A percentile compares a stretch with the other conserved stretches of the same genome.
These are phyloP conservation scores for Aureobasidium sp. DNA, from an alignment of 2,329 filamentous ascomycete genomes.

Conservation along the genomic window DNA sequence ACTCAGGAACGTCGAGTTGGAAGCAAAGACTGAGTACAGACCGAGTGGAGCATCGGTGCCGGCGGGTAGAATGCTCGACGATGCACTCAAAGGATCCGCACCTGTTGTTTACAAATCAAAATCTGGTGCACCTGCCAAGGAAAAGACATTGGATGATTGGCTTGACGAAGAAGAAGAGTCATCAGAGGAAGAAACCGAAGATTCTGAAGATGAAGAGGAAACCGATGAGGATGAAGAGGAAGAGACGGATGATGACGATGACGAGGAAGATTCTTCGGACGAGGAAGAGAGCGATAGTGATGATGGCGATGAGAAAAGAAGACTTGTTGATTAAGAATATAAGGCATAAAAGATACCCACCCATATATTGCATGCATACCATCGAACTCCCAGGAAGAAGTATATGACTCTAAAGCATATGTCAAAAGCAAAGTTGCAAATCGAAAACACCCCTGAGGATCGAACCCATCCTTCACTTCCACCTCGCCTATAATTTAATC, in stretches of 20 bases:
- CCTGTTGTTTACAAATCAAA: slow-evolving; percentile 36
- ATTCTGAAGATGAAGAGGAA: slow-evolving; percentile 43
- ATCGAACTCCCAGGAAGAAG: too few relatives aligned
- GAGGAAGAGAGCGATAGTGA: slow-evolving; percentile 25
- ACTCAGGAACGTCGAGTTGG: slow-evolving; percentile 54
- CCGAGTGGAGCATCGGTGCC: slow-evolving; percentile 34
- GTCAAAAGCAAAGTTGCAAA: too few relatives aligned
- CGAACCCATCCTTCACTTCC: too few relatives aligned
- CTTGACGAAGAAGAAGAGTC: slow-evolving; percentile 57
- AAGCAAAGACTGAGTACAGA: slow-evolving; percentile 27
- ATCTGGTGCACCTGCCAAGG: slow-evolving; percentile 36
- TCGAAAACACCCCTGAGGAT: too few relatives aligned
- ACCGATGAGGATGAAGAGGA: slow-evolving; percentile 41
- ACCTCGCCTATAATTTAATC: too few relatives aligned
- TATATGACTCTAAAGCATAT: too few relatives aligned
- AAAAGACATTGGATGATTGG: slow-evolving; percentile 90
- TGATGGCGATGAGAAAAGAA: slow-evolving; percentile 27
- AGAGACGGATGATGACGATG: slow-evolving; percentile 46
- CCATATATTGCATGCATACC: not conserved
- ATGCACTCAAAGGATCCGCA: slow-evolving; percentile 38
- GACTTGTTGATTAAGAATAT: slow-evolving; percentile 26
- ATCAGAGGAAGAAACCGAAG: slow-evolving; percentile 41
- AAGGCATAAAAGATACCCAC: slow-evolving; percentile 1
- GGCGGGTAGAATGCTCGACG: slow-evolving; percentile 57
- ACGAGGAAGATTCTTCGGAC: slow-evolving; percentile 35